Percentiles rank a stretch among this genome's conserved stretches.
phyloP scores from a whole-genome alignment of 2,329 filamentous ascomycete species.

The Grosmannia clavigera region DNA sequence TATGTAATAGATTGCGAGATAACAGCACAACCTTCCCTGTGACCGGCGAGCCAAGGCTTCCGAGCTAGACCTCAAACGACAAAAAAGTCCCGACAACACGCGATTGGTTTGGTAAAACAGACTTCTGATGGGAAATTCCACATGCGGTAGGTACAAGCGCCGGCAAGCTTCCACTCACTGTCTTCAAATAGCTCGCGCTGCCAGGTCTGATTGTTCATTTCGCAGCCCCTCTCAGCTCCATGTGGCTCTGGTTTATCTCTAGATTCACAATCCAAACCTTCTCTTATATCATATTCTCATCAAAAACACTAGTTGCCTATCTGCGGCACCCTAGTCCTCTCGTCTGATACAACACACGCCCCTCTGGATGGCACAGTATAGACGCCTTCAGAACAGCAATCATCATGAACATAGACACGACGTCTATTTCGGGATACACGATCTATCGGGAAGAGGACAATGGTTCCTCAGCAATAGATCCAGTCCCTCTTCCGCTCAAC shows the following conservation, averaged over 20 bases:
- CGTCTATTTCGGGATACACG: conserved; percentile 31
- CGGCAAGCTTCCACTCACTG: neutral
- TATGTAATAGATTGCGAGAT: conserved; percentile 33
- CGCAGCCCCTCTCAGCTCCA: neutral
- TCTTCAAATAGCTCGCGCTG: neutral
- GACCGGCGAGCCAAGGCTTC: neutral
- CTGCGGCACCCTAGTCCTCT: neutral
- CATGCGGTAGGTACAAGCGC: conserved; percentile 6
- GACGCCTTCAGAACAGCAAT: conserved; percentile 1
- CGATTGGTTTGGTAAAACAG: too few species aligned
- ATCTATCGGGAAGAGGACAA: conserved; percentile 30
- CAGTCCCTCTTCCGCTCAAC: conserved; percentile 16
- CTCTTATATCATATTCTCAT: neutral
- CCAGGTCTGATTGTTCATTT: neutral
- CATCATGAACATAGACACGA: conserved; percentile 29
- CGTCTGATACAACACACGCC: neutral
- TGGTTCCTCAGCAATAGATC: conserved; percentile 21
- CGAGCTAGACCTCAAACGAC: conserved; percentile 4
- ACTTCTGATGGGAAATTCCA: neutral
- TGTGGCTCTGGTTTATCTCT: neutral
- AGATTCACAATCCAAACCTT: neutral
- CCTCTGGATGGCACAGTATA: conserved; percentile 12
- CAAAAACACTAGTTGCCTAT: neutral
- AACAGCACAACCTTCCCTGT: conserved; percentile 42
- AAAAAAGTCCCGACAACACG: conserved; percentile 8